Conservation (phyloP, 495 filamentous ascomycete genomes). For the Penicillium angulare region DNA sequence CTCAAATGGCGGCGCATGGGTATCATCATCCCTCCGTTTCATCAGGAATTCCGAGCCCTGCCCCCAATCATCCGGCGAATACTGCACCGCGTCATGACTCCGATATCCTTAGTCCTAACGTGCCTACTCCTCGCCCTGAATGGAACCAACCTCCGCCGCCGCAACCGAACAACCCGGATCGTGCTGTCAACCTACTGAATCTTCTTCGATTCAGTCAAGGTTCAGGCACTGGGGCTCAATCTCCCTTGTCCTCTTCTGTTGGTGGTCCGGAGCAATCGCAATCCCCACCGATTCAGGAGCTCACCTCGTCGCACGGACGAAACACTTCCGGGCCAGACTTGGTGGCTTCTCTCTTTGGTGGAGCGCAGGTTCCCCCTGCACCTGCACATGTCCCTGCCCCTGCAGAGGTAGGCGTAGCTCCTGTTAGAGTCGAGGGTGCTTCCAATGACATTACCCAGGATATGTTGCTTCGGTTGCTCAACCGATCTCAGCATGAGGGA, state of each 20-base stretch:
- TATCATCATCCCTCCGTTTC: slow-evolving; percentile 51
- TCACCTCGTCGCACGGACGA: slow-evolving; percentile 45
- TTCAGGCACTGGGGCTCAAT: slow-evolving; percentile 16
- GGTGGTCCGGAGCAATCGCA: slow-evolving; percentile 34
- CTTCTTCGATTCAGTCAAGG: slow-evolving; percentile 80
- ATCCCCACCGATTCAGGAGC: slow-evolving; percentile 36
- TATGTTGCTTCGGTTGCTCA: slow-evolving; percentile 63
- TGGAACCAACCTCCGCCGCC: slow-evolving; percentile 31
- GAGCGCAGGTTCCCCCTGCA: slow-evolving; percentile 31
- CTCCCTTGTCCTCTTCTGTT: slow-evolving; percentile 21
- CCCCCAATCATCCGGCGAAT: slow-evolving; percentile 29
- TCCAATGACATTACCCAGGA: slow-evolving; percentile 60
- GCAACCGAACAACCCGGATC: slow-evolving; percentile 50
- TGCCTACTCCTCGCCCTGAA: slow-evolving; percentile 41
- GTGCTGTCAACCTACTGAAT: slow-evolving; percentile 72
- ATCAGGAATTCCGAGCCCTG: slow-evolving; percentile 40
- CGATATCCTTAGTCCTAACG: slow-evolving; percentile 49
- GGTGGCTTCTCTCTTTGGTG: slow-evolving; percentile 57
- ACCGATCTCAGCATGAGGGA: slow-evolving; percentile 50
- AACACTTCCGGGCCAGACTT: slow-evolving; percentile 62
- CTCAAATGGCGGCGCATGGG: slow-evolving; percentile 34
- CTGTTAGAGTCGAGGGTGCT: slow-evolving; percentile 26
- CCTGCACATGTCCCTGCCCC: slow-evolving; percentile 22
- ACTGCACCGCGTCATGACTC: slow-evolving; percentile 48
- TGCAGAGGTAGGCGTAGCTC: slow-evolving; percentile 13